These are phyloP conservation scores for Geotrichum restrictum DNA, from an alignment of 1,139 yeast species.

Conservation along the genomic window DNA sequence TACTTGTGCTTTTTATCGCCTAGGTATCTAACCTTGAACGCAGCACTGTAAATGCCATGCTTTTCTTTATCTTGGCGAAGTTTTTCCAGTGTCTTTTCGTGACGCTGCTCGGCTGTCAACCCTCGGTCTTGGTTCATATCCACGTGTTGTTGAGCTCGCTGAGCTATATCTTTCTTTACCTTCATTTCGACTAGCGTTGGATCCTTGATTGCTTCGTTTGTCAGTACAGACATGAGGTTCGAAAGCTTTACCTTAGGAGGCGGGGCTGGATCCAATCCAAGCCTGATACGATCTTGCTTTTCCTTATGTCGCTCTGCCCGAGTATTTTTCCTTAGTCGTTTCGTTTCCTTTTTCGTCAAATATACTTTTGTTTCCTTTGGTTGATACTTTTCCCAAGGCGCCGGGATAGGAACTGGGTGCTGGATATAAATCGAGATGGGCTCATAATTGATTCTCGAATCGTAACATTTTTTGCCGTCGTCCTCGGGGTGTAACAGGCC, in stretches of 20 bases:
- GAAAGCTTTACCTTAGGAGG: constrained; percentile 81
- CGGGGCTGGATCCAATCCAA: constrained; percentile 85
- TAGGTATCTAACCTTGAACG: constrained; percentile 52
- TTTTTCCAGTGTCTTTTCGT: constrained; percentile 47
- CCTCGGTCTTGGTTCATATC: constrained; percentile 59
- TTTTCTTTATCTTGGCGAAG: constrained; percentile 46
- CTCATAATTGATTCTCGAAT: constrained; percentile 23
- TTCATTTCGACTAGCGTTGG: constrained; percentile 81
- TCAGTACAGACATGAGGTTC: constrained; percentile 78
- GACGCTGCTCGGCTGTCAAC: constrained; percentile 55
- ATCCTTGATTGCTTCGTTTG: constrained; percentile 82
- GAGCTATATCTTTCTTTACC: constrained; percentile 66
- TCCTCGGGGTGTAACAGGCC: constrained; percentile 40
- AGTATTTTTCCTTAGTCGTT: constrained; percentile 67
- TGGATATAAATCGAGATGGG: constrained; percentile 60
- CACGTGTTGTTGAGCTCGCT: constrained; percentile 59
- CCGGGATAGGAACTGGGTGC: constrained; percentile 68
- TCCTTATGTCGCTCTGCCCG: constrained; percentile 63
- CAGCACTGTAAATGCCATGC: constrained; percentile 57
- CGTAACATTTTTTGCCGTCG: constrained; percentile 34
- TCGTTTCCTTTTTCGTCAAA: constrained; percentile 73
- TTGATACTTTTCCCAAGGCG: constrained; percentile 54
- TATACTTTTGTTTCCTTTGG: constrained; percentile 47
- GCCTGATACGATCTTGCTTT: constrained; percentile 67
- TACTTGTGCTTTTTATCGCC: constrained; percentile 63